Evolutionary conservation across 1,284 basidiomycete species (phyloP), one percentile per base, ranked within the genome.

Genomic region (Cutaneotrichosporon cutaneum): DNA sequence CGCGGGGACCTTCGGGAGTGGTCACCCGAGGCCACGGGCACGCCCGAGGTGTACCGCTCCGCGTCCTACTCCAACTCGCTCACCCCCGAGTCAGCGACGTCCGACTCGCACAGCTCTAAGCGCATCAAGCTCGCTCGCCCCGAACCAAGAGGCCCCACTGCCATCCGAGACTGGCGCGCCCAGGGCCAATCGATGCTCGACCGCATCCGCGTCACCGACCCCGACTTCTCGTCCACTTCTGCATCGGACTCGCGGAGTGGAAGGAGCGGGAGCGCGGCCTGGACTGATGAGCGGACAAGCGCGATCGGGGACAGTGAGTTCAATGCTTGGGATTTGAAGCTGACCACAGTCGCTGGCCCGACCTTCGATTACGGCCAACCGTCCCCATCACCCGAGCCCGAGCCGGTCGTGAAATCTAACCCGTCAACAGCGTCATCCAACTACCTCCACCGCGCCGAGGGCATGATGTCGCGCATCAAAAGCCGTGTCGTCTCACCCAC

Each of bases 391-490:
- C 60, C 60, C 3, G 52, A 54, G 21, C 56, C 47, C 14, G 39
- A 39, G 26, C 56, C 51, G 14, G 35, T 52, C 18, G 42, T 73
- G 55, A 70, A 69, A 2, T 78, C 77, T 0, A 76, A 77, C 61
- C 77, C 77, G 5, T 76, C 74, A 1, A 77, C 77, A 0, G 71
- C 77, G 0, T 77, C 75, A 1, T 78, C 77, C 0, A 85, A 83
- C 13, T 89, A 90, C 72, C 83, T 90, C 42, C 82, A 86, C 67
- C 86, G 90, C 68, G 91, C 89, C 4, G 88, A 85, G 13, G 85
- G 83, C 42, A 79, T 93, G 52, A 91, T 94, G 88, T 88, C 87
- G 18, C 88, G 90, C 66, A 90, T 92, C 65, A 88, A 88, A 76
- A 83, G 58, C 22, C 70, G 76, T 10, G 67, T 63, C 35, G 73